phyloP scores from a whole-genome alignment of 169 alveolate species.

The Cryptosporidium ryanae region DNA sequence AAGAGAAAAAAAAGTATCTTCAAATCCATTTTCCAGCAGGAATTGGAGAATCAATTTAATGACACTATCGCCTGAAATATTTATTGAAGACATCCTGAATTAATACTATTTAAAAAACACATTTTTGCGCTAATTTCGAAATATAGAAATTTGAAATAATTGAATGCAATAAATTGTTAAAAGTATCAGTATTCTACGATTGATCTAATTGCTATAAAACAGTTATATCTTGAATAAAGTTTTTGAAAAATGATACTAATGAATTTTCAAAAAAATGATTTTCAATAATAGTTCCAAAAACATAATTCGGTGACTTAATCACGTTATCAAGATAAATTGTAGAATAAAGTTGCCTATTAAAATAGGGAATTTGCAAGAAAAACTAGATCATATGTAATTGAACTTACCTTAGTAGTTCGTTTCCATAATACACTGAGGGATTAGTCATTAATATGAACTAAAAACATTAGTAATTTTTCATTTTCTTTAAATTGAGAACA shows the following conservation, averaged over 20 bases:
- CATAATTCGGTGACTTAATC: slow-evolving; percentile 52
- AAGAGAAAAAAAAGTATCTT: slow-evolving; percentile 13
- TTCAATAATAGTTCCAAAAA: slow-evolving; percentile 46
- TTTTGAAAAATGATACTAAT: slow-evolving; percentile 32
- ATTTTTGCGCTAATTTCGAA: slow-evolving; percentile 1
- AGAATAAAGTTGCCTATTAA: slow-evolving; percentile 41
- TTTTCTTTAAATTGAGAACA: background rate
- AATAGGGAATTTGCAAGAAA: background rate
- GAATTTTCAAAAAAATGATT: slow-evolving; percentile 54
- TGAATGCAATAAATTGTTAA: background rate
- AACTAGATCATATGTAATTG: too few relatives aligned
- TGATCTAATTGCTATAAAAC: background rate
- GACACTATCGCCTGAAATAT: slow-evolving; percentile 25
- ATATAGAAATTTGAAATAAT: background rate
- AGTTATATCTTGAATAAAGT: slow-evolving; percentile 17
- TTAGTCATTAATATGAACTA: slow-evolving; percentile 61
- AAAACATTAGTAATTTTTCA: background rate
- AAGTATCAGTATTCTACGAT: background rate
- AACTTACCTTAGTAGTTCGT: slow-evolving; percentile 42
- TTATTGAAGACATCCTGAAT: background rate
- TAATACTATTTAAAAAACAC: background rate
- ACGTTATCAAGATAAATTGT: slow-evolving; percentile 63
- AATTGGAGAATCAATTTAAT: slow-evolving; percentile 46
- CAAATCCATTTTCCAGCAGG: slow-evolving; percentile 44
- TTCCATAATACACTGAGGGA: slow-evolving; percentile 40